Evolutionary conservation across 2,329 filamentous ascomycete genomes (phyloP).

Genomic region (Pseudocercospora macadamiae): DNA sequence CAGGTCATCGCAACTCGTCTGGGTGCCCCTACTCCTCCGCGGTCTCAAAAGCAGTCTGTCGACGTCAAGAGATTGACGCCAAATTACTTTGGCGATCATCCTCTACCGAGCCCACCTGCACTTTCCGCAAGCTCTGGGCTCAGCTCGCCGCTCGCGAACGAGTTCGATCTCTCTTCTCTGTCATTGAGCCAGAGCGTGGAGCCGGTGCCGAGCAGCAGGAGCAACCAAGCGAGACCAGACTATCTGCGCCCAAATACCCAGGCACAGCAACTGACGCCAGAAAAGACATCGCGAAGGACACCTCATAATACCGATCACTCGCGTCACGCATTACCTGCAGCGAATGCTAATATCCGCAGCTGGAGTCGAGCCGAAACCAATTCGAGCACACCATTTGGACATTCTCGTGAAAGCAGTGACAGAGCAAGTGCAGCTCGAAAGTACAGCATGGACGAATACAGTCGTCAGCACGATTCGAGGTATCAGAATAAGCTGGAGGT

Average conservation of each 20-base stretch:
- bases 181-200: constrained; percentile 17
- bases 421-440: constrained; percentile 20
- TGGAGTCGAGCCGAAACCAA: constrained; percentile 15
- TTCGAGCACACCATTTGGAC: constrained; percentile 19
- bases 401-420: constrained; percentile 28
- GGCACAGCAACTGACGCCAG: constrained; percentile 6
- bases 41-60: constrained; percentile 24
- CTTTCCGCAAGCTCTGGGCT: constrained; percentile 13
- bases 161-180: constrained; percentile 14
- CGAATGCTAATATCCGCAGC: constrained; percentile 12
- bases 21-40: constrained; percentile 27
- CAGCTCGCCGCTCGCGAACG: constrained; percentile 13
- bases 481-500: constrained; percentile 30
- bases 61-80: constrained; percentile 11
- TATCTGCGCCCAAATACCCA: constrained; percentile 5
- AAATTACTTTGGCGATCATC: constrained; percentile 4
- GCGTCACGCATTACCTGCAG: constrained; percentile 9
- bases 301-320: constrained; percentile 17
- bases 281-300: constrained; percentile 10
- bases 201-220: constrained; percentile 9
- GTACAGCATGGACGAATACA: constrained; percentile 25
- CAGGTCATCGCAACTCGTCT: constrained; percentile 27
- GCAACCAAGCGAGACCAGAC: constrained; percentile 5
- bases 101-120: constrained; percentile 20
- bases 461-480: constrained; percentile 23